A percentile compares a stretch with the other conserved stretches of the same genome.
phyloP scores from a whole-genome alignment of 2,329 filamentous ascomycete species.

The Aspergillus pseudonomiae region DNA sequence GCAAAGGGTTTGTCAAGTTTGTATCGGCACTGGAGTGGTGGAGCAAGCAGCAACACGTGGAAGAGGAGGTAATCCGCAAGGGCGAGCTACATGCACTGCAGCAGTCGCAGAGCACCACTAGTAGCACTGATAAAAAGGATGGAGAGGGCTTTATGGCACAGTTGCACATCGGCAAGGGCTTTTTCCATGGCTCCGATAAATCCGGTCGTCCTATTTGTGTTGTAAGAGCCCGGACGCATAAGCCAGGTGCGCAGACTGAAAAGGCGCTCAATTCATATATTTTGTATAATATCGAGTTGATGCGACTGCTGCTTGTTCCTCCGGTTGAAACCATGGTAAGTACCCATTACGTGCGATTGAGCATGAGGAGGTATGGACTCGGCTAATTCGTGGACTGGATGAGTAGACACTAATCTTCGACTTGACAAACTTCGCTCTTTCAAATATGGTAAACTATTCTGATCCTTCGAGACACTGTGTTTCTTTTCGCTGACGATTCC shows the following conservation, averaged over 20 bases:
- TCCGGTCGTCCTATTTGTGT: constrained; percentile 80
- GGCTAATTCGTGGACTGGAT: neutral
- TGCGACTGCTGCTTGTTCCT: constrained; percentile 74
- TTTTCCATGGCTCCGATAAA: constrained; percentile 82
- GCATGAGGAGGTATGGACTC: no score
- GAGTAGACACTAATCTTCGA: constrained; percentile 87
- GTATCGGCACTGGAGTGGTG: constrained; percentile 91
- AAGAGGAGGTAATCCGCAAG: constrained; percentile 77
- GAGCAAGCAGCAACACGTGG: constrained; percentile 76
- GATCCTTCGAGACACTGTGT: neutral
- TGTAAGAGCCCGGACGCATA: constrained; percentile 79
- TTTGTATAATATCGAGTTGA: constrained; percentile 89
- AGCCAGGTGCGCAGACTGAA: constrained; percentile 80
- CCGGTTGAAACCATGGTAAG: constrained; percentile 87
- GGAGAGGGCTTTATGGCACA: constrained; percentile 78
- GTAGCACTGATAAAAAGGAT: constrained; percentile 64
- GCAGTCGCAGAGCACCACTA: constrained; percentile 56
- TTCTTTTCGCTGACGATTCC: neutral
- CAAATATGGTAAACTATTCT: constrained; percentile 74
- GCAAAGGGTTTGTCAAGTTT: constrained; percentile 88
- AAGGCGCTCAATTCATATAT: constrained; percentile 83
- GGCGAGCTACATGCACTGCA: constrained; percentile 69
- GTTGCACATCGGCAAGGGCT: constrained; percentile 86
- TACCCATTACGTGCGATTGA: neutral
- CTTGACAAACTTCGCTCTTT: constrained; percentile 88